Percentiles rank a stretch among this genome's conserved stretches.
Evolutionary conservation across 2,329 filamentous ascomycete genomes (phyloP).

Genomic region (Ophiostoma ulmi): DNA sequence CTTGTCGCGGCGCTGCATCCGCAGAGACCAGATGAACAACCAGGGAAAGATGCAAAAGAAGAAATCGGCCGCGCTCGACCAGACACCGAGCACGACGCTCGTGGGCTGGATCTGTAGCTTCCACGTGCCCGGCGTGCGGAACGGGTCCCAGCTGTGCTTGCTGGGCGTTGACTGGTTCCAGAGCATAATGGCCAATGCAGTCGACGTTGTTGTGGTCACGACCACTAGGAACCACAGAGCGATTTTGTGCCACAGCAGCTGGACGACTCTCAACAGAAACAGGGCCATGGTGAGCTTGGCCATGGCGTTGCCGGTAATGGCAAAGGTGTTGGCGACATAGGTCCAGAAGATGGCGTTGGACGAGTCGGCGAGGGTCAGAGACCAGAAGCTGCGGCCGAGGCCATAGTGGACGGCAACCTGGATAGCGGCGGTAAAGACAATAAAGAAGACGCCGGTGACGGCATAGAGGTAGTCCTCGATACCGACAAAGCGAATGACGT

Average conservation of each 20-base stretch:
- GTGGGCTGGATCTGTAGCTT: slow-evolving; percentile 37
- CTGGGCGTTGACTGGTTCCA: slow-evolving; percentile 39
- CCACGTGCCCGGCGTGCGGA: slow-evolving; percentile 36
- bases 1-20: slow-evolving; percentile 44
- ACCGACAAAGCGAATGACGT: slow-evolving; percentile 35
- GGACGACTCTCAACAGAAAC: slow-evolving; percentile 38
- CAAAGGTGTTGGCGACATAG: slow-evolving; percentile 37
- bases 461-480: slow-evolving; percentile 2
- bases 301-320: slow-evolving; percentile 37
- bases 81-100: slow-evolving; percentile 37
- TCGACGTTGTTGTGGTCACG: slow-evolving; percentile 30
- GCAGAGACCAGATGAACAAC: slow-evolving; percentile 42
- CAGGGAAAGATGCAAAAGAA: slow-evolving; percentile 41
- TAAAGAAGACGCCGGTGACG: slow-evolving; percentile 32
- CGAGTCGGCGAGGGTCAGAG: slow-evolving; percentile 32
- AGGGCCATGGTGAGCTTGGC: slow-evolving; percentile 39
- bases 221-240: slow-evolving; percentile 32
- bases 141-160: slow-evolving; percentile 36
- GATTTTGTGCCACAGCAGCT: slow-evolving; percentile 35
- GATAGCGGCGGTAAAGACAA: slow-evolving; percentile 35
- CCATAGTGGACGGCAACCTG: slow-evolving; percentile 37
- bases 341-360: slow-evolving; percentile 39
- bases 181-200: slow-evolving; percentile 35
- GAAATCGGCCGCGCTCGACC: slow-evolving; percentile 39
- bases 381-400: slow-evolving; percentile 35